These are phyloP conservation scores for Pharnaceum exiguum DNA, from an alignment of 148 eudicot genomes.

Conservation along the genomic window DNA sequence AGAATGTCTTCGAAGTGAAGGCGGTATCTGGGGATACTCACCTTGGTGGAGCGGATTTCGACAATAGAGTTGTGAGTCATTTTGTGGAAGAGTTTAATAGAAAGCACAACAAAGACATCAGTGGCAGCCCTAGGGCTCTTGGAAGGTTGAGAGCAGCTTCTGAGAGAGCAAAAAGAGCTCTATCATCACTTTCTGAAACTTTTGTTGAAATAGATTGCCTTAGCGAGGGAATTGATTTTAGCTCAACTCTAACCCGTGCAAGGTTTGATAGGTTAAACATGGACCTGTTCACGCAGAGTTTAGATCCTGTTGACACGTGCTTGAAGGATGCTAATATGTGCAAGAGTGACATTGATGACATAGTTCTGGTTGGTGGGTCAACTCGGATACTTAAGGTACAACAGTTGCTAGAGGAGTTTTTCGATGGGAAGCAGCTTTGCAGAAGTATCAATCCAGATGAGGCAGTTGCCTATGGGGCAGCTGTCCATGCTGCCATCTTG, in stretches of 20 bases:
- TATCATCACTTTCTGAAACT: background rate
- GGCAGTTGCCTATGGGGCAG: slow-evolving; percentile 18
- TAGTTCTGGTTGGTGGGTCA: slow-evolving; percentile 13
- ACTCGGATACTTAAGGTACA: slow-evolving; percentile 14
- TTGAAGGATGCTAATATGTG: slow-evolving; percentile 2
- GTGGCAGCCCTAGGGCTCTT: slow-evolving; percentile 6
- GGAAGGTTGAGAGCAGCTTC: background rate
- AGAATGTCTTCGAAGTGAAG: too few species aligned
- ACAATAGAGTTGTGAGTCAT: too few species aligned
- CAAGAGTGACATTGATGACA: background rate
- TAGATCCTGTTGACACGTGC: background rate
- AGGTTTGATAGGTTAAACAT: slow-evolving; percentile 2
- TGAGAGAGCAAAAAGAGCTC: slow-evolving; percentile 1
- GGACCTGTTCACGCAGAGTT: background rate
- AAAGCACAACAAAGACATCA: slow-evolving; percentile 13
- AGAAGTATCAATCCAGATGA: background rate
- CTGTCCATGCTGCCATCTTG: slow-evolving; percentile 5
- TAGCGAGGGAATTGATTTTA: slow-evolving; percentile 12
- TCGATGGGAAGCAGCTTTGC: background rate
- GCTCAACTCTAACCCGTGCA: slow-evolving; percentile 12
- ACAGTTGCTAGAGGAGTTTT: background rate
- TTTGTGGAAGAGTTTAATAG: too few species aligned
- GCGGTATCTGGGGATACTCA: too few species aligned
- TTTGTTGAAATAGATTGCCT: slow-evolving; percentile 1
- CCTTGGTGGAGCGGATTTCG: too few species aligned